phyloP scores from a whole-genome alignment of 2,329 filamentous ascomycete species.

The Aspergillus clavatus region DNA sequence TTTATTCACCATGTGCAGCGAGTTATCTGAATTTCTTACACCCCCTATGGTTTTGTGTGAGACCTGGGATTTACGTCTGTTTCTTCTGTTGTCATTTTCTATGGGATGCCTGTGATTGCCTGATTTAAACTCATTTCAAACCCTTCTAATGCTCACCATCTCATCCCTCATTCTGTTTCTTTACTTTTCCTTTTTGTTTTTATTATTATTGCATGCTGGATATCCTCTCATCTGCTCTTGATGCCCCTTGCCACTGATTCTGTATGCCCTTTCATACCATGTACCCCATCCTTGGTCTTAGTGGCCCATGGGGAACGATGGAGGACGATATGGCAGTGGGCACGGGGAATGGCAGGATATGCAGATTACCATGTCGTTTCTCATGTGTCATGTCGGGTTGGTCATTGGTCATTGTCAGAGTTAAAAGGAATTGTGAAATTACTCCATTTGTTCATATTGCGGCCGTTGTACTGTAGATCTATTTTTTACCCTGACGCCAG shows the following conservation, averaged over 20 bases:
- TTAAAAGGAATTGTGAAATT: constrained; percentile 22
- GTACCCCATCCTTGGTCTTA: constrained; percentile 25
- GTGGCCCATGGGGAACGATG: constrained; percentile 23
- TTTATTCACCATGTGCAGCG: constrained; percentile 17
- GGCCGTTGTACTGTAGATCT: not conserved
- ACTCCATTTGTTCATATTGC: constrained; percentile 1
- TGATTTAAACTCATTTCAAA: not conserved
- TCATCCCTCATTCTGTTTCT: constrained; percentile 16
- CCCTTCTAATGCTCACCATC: constrained; percentile 9
- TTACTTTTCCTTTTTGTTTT: constrained; percentile 19
- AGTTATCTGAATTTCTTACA: constrained; percentile 7
- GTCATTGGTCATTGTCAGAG: constrained; percentile 30
- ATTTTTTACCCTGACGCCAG: too few species aligned
- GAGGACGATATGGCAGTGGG: constrained; percentile 21
- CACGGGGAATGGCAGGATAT: constrained; percentile 27
- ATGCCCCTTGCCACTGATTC: constrained; percentile 21
- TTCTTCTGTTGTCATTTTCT: constrained; percentile 7
- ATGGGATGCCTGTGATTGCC: constrained; percentile 13
- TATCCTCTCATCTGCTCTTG: constrained; percentile 37
- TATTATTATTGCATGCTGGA: constrained; percentile 32
- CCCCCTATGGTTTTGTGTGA: not conserved
- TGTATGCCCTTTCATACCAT: constrained; percentile 32
- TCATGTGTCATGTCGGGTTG: constrained; percentile 36
- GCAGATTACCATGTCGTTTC: constrained; percentile 31
- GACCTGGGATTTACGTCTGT: constrained; percentile 6